A percentile compares a stretch with the other conserved stretches of the same genome.
Evolutionary conservation across 768 basidiomycete genomes (phyloP).

Genomic region (Boletus pseudopeckii): DNA sequence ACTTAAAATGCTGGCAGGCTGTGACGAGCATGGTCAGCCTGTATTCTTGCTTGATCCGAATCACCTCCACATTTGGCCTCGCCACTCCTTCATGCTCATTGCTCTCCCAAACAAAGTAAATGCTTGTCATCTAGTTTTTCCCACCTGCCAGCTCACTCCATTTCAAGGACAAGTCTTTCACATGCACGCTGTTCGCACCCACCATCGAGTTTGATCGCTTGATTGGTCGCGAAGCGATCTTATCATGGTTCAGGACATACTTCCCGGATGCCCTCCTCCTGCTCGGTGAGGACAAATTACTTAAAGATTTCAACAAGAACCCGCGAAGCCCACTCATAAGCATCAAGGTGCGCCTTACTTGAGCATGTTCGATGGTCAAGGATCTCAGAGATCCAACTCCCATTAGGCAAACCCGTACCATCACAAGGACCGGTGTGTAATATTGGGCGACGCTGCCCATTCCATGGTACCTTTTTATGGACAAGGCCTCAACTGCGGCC

Average conservation of each 20-base stretch:
- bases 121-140: conserved; percentile 22
- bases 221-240: conserved; percentile 49
- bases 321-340: conserved; percentile 88
- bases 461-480: conserved; percentile 99
- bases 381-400: conserved; percentile 18
- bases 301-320: conserved; percentile 77
- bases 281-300: conserved; percentile 77
- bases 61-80: conserved; percentile 99
- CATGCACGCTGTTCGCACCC: conserved; percentile 93
- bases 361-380: conserved; percentile 13
- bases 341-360: conserved; percentile 68
- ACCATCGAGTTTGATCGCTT: conserved; percentile 71
- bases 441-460: conserved; percentile 94
- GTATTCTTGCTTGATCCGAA: conserved; percentile 86
- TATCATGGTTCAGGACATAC: conserved; percentile 75
- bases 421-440: conserved; percentile 80
- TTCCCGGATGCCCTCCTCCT: conserved; percentile 86
- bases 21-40: conserved; percentile 54
- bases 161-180: conserved; percentile 90
- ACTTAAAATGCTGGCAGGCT: conserved; percentile 87
- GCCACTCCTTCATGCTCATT: conserved; percentile 99
- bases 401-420: conserved; percentile 81
- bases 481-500: conserved; percentile 95
- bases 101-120: conserved; percentile 94
- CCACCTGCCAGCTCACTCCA: conserved; percentile 21